Evolutionary conservation across 2,329 filamentous ascomycete species (phyloP).

Genomic region (Arthrobotrys iridis): DNA sequence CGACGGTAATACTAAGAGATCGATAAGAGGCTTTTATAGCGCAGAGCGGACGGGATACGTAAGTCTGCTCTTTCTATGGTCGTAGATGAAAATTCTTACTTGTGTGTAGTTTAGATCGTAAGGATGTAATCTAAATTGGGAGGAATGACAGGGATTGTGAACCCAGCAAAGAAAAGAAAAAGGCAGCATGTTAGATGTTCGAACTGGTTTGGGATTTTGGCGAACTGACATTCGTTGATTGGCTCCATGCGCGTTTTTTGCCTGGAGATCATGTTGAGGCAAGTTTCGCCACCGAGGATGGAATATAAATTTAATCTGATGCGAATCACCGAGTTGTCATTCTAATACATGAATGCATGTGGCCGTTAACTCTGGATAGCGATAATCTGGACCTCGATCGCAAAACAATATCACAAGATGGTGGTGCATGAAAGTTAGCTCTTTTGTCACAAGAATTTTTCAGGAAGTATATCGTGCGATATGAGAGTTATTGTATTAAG

Average conservation of each 20-base stretch:
- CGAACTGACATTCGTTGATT: background rate
- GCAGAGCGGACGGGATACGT: slow-evolving; percentile 33
- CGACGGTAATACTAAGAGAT: slow-evolving; percentile 42
- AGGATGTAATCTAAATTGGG: background rate
- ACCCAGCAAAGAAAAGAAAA: background rate
- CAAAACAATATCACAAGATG: too few species aligned
- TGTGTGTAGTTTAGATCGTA: background rate
- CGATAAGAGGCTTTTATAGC: slow-evolving; percentile 49
- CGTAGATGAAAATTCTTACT: background rate
- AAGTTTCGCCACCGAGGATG: too few species aligned
- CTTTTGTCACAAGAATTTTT: too few species aligned
- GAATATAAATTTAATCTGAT: too few species aligned
- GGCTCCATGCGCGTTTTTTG: background rate
- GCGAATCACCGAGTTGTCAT: too few species aligned
- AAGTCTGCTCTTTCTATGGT: slow-evolving; percentile 8
- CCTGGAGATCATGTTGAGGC: background rate
- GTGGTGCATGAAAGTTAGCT: too few species aligned
- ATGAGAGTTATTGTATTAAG: too few species aligned
- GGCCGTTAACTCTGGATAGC: too few species aligned
- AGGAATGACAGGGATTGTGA: background rate
- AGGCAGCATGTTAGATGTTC: background rate
- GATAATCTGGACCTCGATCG: too few species aligned
- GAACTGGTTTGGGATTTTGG: background rate
- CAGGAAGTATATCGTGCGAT: too few species aligned
- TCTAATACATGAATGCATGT: too few species aligned